These are phyloP conservation scores for Aegilops speltoides DNA, from an alignment of 176 grass and related monocot species.

Conservation along the genomic window DNA sequence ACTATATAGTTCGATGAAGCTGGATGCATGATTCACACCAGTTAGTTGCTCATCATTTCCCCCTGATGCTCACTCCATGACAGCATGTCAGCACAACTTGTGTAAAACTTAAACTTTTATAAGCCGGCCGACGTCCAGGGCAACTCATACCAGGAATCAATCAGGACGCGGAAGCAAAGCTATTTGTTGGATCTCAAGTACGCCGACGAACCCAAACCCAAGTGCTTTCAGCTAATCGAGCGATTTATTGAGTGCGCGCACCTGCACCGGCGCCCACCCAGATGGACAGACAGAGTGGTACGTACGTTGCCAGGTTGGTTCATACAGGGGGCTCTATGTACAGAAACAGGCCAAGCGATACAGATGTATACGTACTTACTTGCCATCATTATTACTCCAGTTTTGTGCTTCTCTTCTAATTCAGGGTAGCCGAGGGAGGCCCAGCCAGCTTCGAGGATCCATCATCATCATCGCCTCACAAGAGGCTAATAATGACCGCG, in stretches of 20 bases:
- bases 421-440: constrained; percentile 26
- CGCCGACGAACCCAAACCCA: not conserved
- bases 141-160: too few species aligned
- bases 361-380: not conserved
- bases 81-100: too few species aligned
- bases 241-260: not conserved
- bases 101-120: too few species aligned
- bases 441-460: constrained; percentile 4
- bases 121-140: too few species aligned
- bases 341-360: constrained; percentile 34
- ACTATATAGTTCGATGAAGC: not conserved
- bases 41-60: not conserved
- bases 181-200: not conserved
- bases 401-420: not conserved
- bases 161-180: too few species aligned
- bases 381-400: constrained; percentile 26
- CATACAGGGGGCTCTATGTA: constrained; percentile 38
- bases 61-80: not conserved
- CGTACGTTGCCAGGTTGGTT: not conserved
- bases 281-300: not conserved
- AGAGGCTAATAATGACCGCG: constrained; percentile 27
- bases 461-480: constrained; percentile 28
- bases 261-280: too few species aligned
- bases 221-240: not conserved
- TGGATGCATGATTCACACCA: not conserved